Conservation (phyloP, 1,284 basidiomycete species). For the Fomitopsis pinicola region DNA sequence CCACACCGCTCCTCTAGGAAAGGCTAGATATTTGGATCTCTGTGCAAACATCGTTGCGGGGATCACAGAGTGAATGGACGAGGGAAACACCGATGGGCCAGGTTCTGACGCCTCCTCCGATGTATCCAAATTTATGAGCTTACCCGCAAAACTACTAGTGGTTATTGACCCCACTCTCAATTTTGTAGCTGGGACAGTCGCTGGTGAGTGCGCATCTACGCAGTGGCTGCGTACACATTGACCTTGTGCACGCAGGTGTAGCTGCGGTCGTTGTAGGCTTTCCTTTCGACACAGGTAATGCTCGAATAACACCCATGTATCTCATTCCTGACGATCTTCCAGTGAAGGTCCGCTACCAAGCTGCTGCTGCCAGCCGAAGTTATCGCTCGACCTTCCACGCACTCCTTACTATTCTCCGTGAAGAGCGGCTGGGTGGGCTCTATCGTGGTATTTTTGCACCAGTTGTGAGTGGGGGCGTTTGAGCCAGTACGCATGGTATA, state of each 20-base stretch:
- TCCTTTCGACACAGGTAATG: slow-evolving; percentile 68
- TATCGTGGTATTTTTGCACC: slow-evolving; percentile 58
- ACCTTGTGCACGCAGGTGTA: slow-evolving; percentile 41
- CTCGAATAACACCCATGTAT: too few species aligned
- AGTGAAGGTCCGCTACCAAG: slow-evolving; percentile 79
- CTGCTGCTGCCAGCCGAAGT: slow-evolving; percentile 45
- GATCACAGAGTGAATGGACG: neutral
- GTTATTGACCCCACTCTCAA: slow-evolving; percentile 50
- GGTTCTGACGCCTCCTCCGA: neutral
- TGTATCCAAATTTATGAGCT: neutral
- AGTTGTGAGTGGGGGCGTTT: neutral
- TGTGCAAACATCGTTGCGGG: too few species aligned
- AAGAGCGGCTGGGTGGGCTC: slow-evolving; percentile 62
- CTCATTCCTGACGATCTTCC: neutral
- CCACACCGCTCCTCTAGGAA: neutral
- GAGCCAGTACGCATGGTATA: neutral
- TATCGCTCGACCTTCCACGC: slow-evolving; percentile 63
- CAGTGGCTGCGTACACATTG: too few species aligned
- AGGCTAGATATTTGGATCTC: neutral
- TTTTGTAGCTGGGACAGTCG: slow-evolving; percentile 72
- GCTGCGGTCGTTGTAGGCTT: slow-evolving; percentile 62
- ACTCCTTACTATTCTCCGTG: slow-evolving; percentile 57
- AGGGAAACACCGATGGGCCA: neutral
- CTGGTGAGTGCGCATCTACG: slow-evolving; percentile 33
- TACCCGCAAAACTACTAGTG: slow-evolving; percentile 14